Base-by-base conservation (phyloP, 2,329 filamentous ascomycete genomes). In the Colletotrichum zoysiae region DNA sequence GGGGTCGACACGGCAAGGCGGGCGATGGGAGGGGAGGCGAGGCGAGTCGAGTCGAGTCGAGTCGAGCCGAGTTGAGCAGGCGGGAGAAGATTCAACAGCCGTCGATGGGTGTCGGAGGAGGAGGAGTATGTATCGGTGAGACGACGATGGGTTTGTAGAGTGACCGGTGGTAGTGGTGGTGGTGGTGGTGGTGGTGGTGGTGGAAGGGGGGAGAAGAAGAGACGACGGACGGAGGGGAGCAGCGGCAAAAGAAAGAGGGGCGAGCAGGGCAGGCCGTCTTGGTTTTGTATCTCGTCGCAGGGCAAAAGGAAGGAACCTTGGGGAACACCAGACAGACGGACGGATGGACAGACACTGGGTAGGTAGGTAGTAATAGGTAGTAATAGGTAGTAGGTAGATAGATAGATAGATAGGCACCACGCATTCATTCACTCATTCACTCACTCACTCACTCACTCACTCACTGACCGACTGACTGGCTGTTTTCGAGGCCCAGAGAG, bases 241-340 rank as follows among this genome's bases (percentile, higher is more conserved):
- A 40, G 26, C 56, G 61, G 59, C 59, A 38, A 65, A 59, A 14
- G 57, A 60, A 44, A 59, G 69, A 66, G 68, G 68, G 44, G 65
- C 40, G 55, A n/a, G 70, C 61, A 72, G 67, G 30, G 70, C 61
- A 72, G 67, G 56, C 56, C 48, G 66, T 61, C 70, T 73, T 64
- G 61, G 70, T 73, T 73, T 73, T 73, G 70, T 73, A 73, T 73
- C 50, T 73, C 67, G 70, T 73, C 66, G 67, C 67, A 70, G 70
- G 61, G 55, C 62, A 55, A 44, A 61, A 56, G 66, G 65, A 63
- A 69, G 48, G 65, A 64, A 72, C 59, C 66, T 64, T 68, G 53
- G 70, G 64, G 56, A 38, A 33, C 48, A 63, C 48, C 44, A 46
- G 44, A 30, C 30, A 30, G 30, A 30, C 30, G 30, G 30, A 30